These are phyloP conservation scores for Plasmopara muralis DNA, from an alignment of 352 stramenopile species.

Conservation along the genomic window DNA sequence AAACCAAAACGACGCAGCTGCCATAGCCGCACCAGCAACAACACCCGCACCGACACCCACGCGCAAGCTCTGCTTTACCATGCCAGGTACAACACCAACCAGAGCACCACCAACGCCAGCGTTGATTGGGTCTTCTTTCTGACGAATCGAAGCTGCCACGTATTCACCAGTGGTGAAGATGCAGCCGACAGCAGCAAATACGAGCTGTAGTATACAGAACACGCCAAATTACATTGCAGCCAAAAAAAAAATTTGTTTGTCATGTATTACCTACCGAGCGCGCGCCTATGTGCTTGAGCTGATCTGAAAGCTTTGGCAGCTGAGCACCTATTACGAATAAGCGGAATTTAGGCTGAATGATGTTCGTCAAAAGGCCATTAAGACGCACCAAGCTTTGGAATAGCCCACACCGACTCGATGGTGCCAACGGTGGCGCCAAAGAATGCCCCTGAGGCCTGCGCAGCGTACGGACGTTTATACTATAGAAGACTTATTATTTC, in stretches of 20 bases:
- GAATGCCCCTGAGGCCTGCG: conserved; percentile 66
- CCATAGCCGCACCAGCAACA: conserved; percentile 37
- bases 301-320: conserved; percentile 72
- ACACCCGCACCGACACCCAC: conserved; percentile 45
- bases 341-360: not conserved
- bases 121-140: conserved; percentile 69
- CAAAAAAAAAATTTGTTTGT: not conserved
- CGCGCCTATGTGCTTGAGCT: conserved; percentile 73
- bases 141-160: conserved; percentile 49
- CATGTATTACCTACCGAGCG: conserved; percentile 42
- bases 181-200: conserved; percentile 59
- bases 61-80: conserved; percentile 74
- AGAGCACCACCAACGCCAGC: conserved; percentile 54
- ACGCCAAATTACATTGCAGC: not conserved
- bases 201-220: conserved; percentile 31
- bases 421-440: conserved; percentile 66
- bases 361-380: not conserved
- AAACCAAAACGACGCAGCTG: conserved; percentile 62
- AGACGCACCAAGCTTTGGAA: conserved; percentile 76
- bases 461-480: not conserved
- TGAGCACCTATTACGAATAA: conserved; percentile 39
- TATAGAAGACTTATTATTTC: too few species aligned
- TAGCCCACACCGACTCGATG: conserved; percentile 82
- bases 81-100: conserved; percentile 59
- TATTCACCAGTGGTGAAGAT: conserved; percentile 70